phyloP scores from a whole-genome alignment of 768 basidiomycete species.

The Polyporus arcularius region DNA sequence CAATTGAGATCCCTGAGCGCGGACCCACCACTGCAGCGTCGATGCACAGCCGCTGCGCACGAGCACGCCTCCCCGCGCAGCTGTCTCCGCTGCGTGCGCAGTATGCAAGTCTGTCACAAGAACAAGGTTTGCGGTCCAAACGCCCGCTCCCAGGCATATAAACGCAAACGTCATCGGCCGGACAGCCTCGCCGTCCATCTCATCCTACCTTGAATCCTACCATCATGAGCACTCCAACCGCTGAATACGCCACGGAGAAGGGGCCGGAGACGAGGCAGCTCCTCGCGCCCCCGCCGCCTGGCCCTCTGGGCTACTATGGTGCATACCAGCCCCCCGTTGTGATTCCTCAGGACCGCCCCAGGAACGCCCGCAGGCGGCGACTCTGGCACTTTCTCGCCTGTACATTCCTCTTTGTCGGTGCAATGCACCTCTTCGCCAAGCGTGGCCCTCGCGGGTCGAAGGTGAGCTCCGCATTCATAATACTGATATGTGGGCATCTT shows the following conservation, averaged over 20 bases:
- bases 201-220: too few species aligned
- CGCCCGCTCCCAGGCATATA: too few species aligned
- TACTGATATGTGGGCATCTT: too few species aligned
- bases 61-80: too few species aligned
- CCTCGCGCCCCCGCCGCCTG: background rate
- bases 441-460: background rate
- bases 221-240: background rate
- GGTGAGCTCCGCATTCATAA: background rate
- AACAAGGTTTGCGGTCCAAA: too few species aligned
- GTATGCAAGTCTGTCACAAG: too few species aligned
- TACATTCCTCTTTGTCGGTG: conserved; percentile 3
- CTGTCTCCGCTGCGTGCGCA: too few species aligned
- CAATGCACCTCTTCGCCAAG: conserved; percentile 2
- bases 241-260: background rate
- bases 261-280: background rate
- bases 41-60: too few species aligned
- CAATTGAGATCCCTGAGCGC: too few species aligned
- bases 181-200: too few species aligned
- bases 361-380: conserved; percentile 14
- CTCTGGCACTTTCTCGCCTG: conserved; percentile 17
- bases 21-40: too few species aligned
- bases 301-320: conserved; percentile 2
- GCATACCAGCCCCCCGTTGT: conserved; percentile 1
- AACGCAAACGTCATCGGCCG: too few species aligned
- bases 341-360: conserved; percentile 1